These are phyloP conservation scores for Beauveria scarabaeidicola DNA, from an alignment of 2,329 filamentous ascomycete species.

Conservation along the genomic window DNA sequence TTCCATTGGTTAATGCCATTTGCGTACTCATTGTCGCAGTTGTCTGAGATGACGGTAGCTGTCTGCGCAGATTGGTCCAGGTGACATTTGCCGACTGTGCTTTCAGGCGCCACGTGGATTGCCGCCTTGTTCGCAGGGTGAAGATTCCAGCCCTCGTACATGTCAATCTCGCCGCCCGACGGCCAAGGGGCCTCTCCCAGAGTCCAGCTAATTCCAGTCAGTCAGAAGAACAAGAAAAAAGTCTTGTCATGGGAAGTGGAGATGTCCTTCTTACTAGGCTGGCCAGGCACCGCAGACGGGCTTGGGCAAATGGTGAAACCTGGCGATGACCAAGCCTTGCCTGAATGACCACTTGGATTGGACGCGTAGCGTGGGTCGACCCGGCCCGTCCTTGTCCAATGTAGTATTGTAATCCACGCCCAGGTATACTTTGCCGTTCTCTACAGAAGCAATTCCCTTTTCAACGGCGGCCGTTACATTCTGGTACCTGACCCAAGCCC, in stretches of 20 bases:
- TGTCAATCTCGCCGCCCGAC: slow-evolving; percentile 43
- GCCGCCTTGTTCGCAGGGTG: slow-evolving; percentile 44
- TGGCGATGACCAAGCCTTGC: slow-evolving; percentile 56
- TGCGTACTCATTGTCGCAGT: too few relatives aligned
- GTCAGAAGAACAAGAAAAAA: too few relatives aligned
- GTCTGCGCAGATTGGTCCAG: slow-evolving; percentile 11
- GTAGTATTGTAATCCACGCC: slow-evolving; percentile 20
- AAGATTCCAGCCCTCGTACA: slow-evolving; percentile 55
- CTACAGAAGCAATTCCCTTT: slow-evolving; percentile 22
- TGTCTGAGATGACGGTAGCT: too few relatives aligned
- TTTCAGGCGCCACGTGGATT: not conserved
- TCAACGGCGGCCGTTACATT: slow-evolving; percentile 20
- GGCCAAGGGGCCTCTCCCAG: slow-evolving; percentile 46
- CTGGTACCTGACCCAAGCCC: slow-evolving; percentile 34
- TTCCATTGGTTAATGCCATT: accelerated
- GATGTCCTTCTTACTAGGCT: slow-evolving; percentile 39
- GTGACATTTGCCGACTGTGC: slow-evolving; percentile 19
- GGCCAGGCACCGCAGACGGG: slow-evolving; percentile 60
- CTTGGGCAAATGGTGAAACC: slow-evolving; percentile 57
- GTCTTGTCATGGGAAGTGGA: too few relatives aligned
- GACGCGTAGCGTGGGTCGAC: slow-evolving; percentile 45
- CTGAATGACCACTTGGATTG: slow-evolving; percentile 51
- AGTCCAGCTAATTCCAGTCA: slow-evolving; percentile 28
- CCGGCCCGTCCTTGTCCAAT: too few relatives aligned
- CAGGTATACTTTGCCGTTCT: slow-evolving; percentile 24